Evolutionary conservation across 2,329 filamentous ascomycete genomes (phyloP).

Genomic region (Alternaria brassicicola): DNA sequence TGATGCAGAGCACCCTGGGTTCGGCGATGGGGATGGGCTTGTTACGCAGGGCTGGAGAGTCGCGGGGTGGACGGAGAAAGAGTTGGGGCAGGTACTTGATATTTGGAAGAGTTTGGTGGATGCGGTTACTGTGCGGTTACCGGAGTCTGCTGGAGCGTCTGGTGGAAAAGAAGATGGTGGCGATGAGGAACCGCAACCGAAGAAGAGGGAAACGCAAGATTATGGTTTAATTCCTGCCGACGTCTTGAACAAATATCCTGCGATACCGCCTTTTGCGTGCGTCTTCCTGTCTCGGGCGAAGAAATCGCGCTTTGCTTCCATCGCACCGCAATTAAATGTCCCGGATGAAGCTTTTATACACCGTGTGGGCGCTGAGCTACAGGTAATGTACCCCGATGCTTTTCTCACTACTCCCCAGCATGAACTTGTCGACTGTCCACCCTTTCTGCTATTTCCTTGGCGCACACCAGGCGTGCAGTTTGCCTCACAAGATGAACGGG

Average conservation of each 20-base stretch:
- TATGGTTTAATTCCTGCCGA: fast-evolving
- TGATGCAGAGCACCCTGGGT: neutral
- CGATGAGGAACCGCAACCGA: neutral
- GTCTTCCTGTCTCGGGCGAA: neutral
- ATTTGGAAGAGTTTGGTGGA: neutral
- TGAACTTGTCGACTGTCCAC: no score
- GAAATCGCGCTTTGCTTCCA: neutral
- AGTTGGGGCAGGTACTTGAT: neutral
- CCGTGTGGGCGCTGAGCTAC: neutral
- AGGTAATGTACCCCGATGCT: neutral
- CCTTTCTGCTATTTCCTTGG: neutral
- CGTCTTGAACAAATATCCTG: neutral
- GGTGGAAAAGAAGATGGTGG: neutral
- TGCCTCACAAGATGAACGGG: neutral
- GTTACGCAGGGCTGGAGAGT: neutral
- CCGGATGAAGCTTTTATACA: neutral
- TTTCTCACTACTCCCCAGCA: neutral
- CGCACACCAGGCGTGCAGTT: neutral
- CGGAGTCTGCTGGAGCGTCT: neutral
- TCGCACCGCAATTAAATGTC: neutral
- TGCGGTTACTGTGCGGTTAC: neutral
- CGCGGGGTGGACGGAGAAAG: neutral
- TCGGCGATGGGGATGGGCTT: neutral
- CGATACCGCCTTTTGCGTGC: neutral
- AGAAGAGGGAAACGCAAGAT: neutral